These are phyloP conservation scores for Gigaspora rosea DNA, from an alignment of 192 early-diverging fungal species.

Conservation along the genomic window DNA sequence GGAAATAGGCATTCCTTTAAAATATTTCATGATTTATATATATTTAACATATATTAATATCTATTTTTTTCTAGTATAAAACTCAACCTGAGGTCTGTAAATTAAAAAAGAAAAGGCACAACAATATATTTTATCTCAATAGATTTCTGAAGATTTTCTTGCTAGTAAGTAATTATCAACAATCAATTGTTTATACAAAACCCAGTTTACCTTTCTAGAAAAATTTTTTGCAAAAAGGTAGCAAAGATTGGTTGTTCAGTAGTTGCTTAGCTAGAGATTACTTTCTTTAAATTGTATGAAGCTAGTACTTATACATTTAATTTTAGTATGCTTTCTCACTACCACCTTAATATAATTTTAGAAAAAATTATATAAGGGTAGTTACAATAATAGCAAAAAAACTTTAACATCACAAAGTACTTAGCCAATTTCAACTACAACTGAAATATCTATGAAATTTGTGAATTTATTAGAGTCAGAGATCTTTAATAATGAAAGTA, in stretches of 20 bases:
- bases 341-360: conserved; percentile 8
- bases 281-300: background rate
- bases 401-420: conserved; percentile 11
- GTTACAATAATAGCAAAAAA: background rate
- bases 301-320: background rate
- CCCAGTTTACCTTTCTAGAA: background rate
- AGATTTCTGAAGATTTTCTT: conserved; percentile 10
- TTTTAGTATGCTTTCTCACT: background rate
- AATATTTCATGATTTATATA: too few species aligned
- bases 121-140: background rate
- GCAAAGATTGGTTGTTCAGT: too few species aligned
- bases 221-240: conserved; percentile 1
- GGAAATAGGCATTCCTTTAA: too few species aligned
- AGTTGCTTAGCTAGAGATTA: background rate
- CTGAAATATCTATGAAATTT: background rate
- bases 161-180: background rate
- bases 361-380: conserved; percentile 5
- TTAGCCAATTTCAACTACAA: background rate
- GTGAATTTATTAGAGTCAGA: too few species aligned
- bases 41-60: too few species aligned
- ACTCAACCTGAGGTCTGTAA: too few species aligned
- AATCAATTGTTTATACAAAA: background rate
- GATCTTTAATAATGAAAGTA: too few species aligned
- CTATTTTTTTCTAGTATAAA: too few species aligned
- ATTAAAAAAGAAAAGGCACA: conserved; percentile 1